phyloP scores from a whole-genome alignment of 1,139 yeast genomes.

The Magnusiomyces tetraspermus region DNA sequence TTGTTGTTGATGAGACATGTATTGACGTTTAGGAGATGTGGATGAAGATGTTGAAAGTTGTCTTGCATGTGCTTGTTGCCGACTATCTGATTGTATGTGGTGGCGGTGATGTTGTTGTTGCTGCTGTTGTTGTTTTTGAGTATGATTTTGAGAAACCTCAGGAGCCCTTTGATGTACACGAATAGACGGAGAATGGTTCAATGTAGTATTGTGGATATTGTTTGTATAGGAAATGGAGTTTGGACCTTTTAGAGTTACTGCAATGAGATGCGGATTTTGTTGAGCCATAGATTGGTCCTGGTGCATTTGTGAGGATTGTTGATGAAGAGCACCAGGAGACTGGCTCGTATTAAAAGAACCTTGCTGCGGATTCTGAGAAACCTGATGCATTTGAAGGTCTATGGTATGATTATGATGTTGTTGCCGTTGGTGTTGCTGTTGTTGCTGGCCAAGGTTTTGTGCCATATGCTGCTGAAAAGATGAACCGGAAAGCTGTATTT shows the following conservation, averaged over 20 bases:
- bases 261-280: background rate
- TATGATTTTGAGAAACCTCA: too few species aligned
- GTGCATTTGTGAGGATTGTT: too few species aligned
- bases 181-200: background rate
- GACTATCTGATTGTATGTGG: too few species aligned
- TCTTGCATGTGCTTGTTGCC: too few species aligned
- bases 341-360: background rate
- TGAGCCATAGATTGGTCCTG: too few species aligned
- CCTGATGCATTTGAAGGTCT: background rate
- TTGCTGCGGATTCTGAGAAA: conserved; percentile 2
- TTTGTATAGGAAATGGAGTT: background rate
- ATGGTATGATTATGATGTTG: background rate
- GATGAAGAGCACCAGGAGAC: background rate
- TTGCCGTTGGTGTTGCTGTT: background rate
- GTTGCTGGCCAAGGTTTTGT: too few species aligned
- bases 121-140: too few species aligned
- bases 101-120: conserved; percentile 3
- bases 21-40: too few species aligned
- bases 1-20: too few species aligned
- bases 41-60: too few species aligned
- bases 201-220: background rate
- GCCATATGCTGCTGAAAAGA: background rate
- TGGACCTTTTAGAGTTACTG: background rate
- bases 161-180: too few species aligned
- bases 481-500: background rate